These are phyloP conservation scores for Trichodelitschia bisporula DNA, from an alignment of 495 filamentous ascomycete genomes.

Conservation along the genomic window DNA sequence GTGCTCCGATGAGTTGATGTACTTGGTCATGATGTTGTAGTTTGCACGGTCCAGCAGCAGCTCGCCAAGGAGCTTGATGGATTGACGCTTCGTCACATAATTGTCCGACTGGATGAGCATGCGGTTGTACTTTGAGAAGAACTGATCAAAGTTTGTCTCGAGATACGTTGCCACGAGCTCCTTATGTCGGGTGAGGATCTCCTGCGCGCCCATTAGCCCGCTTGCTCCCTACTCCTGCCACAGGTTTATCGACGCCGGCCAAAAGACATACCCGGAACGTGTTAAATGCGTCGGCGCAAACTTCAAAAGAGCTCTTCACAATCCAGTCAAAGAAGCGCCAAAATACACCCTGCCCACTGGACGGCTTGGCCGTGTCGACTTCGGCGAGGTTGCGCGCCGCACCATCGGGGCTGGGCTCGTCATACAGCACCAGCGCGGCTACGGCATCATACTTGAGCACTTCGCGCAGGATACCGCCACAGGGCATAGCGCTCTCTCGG, in stretches of 20 bases:
- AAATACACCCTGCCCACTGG: slow-evolving; percentile 61
- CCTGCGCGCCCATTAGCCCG: slow-evolving; percentile 24
- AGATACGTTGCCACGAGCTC: slow-evolving; percentile 67
- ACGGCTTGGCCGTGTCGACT: slow-evolving; percentile 38
- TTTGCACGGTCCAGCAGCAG: slow-evolving; percentile 85
- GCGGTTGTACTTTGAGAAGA: slow-evolving; percentile 75
- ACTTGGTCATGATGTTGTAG: slow-evolving; percentile 92
- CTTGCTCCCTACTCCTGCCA: not conserved
- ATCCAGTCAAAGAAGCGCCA: slow-evolving; percentile 99
- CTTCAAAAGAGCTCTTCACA: slow-evolving; percentile 80
- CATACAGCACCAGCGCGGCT: slow-evolving; percentile 72
- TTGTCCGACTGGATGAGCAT: slow-evolving; percentile 75
- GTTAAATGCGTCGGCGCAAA: slow-evolving; percentile 89
- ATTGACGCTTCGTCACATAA: slow-evolving; percentile 96
- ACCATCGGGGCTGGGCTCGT: slow-evolving; percentile 43
- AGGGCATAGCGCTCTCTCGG: slow-evolving; percentile 78
- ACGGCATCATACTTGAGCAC: slow-evolving; percentile 78
- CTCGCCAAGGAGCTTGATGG: slow-evolving; percentile 89
- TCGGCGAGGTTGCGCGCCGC: slow-evolving; percentile 29
- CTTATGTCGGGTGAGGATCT: slow-evolving; percentile 87
- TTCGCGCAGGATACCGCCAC: slow-evolving; percentile 75
- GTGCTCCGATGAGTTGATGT: slow-evolving; percentile 85
- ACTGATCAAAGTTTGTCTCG: slow-evolving; percentile 63
- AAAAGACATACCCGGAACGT: slow-evolving; percentile 73
- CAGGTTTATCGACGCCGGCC: no score